phyloP scores from a whole-genome alignment of 2,329 filamentous ascomycete species.

The Fusarium xylarioides region DNA sequence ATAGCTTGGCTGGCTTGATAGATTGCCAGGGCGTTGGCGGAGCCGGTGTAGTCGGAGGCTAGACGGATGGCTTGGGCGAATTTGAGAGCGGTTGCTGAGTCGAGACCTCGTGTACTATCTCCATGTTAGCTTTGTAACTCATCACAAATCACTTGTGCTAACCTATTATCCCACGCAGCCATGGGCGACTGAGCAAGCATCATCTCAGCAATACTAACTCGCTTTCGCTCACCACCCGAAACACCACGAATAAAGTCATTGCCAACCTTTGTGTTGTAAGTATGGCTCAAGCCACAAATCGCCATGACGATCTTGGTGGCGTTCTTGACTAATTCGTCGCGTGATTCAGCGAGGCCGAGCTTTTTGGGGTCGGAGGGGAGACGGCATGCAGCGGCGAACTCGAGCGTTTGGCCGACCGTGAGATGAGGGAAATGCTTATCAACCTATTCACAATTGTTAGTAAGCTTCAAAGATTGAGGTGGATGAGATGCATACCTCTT shows the following conservation, averaged over 20 bases:
- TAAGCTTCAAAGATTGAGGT: rapidly evolving
- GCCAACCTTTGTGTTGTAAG: constrained; percentile 77
- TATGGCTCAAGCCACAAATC: constrained; percentile 76
- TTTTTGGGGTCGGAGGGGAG: constrained; percentile 68
- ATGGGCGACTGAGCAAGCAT: constrained; percentile 69
- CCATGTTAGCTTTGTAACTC: background rate
- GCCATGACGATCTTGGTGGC: constrained; percentile 75
- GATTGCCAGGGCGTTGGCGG: constrained; percentile 72
- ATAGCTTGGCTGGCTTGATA: constrained; percentile 77
- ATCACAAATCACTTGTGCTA: rapidly evolving
- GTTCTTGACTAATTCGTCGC: constrained; percentile 67
- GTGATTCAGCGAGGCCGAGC: constrained; percentile 67
- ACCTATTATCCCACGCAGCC: constrained; percentile 74
- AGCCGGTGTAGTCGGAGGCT: constrained; percentile 69
- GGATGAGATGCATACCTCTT: constrained; percentile 60
- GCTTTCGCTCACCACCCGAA: constrained; percentile 77
- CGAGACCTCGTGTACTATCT: constrained; percentile 72
- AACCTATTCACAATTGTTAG: constrained; percentile 49
- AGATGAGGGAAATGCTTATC: constrained; percentile 82
- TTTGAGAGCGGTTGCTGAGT: constrained; percentile 76
- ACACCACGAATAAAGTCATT: constrained; percentile 78
- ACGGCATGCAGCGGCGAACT: constrained; percentile 75
- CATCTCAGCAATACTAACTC: constrained; percentile 84
- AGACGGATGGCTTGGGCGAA: constrained; percentile 75
- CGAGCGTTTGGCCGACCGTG: constrained; percentile 76